Base-by-base conservation (phyloP, 495 filamentous ascomycete genomes). In the Penicillium bovifimosum region DNA sequence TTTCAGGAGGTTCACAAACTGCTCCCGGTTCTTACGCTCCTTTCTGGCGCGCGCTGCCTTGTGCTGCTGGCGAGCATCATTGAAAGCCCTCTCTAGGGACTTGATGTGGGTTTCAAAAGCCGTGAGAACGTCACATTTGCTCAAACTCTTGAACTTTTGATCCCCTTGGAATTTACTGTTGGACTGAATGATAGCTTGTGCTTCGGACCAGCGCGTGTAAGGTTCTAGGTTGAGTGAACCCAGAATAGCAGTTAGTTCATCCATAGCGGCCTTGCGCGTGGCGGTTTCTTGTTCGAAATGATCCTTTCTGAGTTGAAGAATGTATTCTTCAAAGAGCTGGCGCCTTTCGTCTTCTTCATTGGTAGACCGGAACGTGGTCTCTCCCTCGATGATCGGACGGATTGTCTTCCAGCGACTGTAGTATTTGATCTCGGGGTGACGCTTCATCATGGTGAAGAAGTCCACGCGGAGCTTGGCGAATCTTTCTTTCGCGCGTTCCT, bases 341-440 rank as follows among this genome's bases (percentile, higher is more conserved):
- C 87, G 87, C 50, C 93, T 85, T 70, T 97, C 93, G 55, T 79
- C 80, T 57, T 98, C 93, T 63, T 93, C 80, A 60, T 86, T 86
- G 32, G 91, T 90, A 29, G 91, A 90, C 53, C 90, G 84, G 75
- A 96, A 98, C 50, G 92, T 95, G 20, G 89, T 91, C 76, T 98
- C 93, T 43, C 86, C 87, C 69, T 96, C 88, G 62, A 98, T 93
- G 44, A 96, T 96, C 14, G 90, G 91, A 36, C 88, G 85, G 50
- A 91, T 91, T 28, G 88, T 96, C 78, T 89, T 96, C 95, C 95
- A 98, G 49, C 91, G 87, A 52, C 91, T 96, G 71, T 96, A 97
- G 59, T 96, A 84, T 71, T 92, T 95, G 66, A 99, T 97, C 74
- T 97, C 93, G 61, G 91, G 90, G 69, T 97, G 95, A 54, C 90